Percentiles rank a stretch among this genome's conserved stretches.
Conservation (phyloP, 306 rosid genomes). For the Datisca glomerata region DNA sequence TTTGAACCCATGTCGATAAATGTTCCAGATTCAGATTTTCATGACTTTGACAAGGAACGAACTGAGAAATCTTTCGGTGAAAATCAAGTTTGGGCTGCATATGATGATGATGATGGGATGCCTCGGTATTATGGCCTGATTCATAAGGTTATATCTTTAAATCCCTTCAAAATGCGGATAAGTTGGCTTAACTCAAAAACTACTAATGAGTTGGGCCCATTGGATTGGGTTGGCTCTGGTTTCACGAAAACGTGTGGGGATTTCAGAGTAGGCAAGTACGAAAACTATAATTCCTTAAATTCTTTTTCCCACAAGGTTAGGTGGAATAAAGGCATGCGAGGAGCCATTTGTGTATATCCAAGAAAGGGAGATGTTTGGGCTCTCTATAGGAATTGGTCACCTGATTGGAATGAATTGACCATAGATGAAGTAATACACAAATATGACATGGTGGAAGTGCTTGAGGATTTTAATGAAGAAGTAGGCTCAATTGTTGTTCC, state of each 20-base stretch:
- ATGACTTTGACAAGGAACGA: slow-evolving; percentile 67
- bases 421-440: slow-evolving; percentile 47
- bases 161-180: slow-evolving; percentile 56
- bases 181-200: slow-evolving; percentile 65
- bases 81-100: slow-evolving; percentile 80
- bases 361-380: slow-evolving; percentile 93
- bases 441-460: slow-evolving; percentile 78
- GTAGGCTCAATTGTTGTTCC: slow-evolving; percentile 58
- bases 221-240: slow-evolving; percentile 60
- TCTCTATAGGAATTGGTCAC: slow-evolving; percentile 78
- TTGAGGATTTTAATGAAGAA: slow-evolving; percentile 53
- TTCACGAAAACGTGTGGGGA: slow-evolving; percentile 67
- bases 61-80: slow-evolving; percentile 49
- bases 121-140: slow-evolving; percentile 78
- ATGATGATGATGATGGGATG: slow-evolving; percentile 73
- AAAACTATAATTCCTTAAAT: slow-evolving; percentile 33
- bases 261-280: slow-evolving; percentile 48
- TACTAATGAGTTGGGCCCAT: slow-evolving; percentile 40
- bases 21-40: slow-evolving; percentile 83
- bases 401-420: slow-evolving; percentile 72
- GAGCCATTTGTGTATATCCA: slow-evolving; percentile 58
- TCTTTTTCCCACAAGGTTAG: slow-evolving; percentile 73
- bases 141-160: slow-evolving; percentile 36
- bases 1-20: slow-evolving; percentile 26
- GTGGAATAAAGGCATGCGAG: slow-evolving; percentile 48